Percentiles rank a stretch among this genome's conserved stretches.
Conservation (phyloP, 495 filamentous ascomycete genomes). For the Lophium mytilinum region DNA sequence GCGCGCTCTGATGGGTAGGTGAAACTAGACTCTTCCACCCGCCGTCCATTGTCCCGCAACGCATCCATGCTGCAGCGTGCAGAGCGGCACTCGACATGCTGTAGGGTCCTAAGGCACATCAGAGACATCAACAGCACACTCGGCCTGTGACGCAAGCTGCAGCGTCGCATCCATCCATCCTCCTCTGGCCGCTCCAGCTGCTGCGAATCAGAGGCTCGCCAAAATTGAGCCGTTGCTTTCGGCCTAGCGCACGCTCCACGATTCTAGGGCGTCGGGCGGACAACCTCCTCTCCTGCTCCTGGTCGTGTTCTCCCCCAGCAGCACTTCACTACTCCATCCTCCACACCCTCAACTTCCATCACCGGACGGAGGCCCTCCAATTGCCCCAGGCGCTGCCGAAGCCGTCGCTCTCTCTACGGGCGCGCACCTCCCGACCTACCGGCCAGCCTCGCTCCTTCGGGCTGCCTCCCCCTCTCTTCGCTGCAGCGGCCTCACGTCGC, state of each 20-base stretch:
- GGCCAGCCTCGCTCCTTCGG: conserved; percentile 20
- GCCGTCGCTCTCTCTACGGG: background rate
- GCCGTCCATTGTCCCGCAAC: no score
- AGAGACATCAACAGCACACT: no score
- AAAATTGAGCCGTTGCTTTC: background rate
- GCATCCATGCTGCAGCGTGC: no score
- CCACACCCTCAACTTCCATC: background rate
- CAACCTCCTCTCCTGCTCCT: no score
- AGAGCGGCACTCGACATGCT: no score
- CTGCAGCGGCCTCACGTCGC: conserved; percentile 20
- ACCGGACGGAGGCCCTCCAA: background rate
- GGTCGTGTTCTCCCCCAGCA: background rate
- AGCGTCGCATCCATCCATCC: background rate
- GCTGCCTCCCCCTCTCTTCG: conserved; percentile 28
- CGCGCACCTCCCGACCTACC: conserved; percentile 13
- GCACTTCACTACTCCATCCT: background rate
- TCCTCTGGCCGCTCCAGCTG: background rate
- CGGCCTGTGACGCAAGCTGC: no score
- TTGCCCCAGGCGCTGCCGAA: background rate
- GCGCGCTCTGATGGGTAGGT: no score
- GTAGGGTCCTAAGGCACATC: no score
- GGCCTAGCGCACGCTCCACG: no score
- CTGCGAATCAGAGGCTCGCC: conserved; percentile 2
- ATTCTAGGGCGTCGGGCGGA: no score
- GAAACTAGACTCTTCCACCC: no score